Base-by-base conservation (phyloP, 805 yeast species). In the Hanseniaspora clermontiae region DNA sequence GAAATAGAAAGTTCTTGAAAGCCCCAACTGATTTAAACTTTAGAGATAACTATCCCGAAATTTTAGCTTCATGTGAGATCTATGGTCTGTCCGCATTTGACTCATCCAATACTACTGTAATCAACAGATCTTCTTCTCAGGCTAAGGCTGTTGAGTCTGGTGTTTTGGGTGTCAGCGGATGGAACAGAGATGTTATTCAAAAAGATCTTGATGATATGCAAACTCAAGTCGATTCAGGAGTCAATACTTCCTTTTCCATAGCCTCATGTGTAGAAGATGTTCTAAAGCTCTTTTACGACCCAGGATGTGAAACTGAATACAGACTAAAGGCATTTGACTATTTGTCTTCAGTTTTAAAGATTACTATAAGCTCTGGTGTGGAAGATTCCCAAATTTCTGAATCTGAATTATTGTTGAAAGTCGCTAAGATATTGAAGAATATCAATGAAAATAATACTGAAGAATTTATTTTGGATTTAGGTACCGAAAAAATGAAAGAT, bases 261-360 rank as follows among this genome's bases (percentile, higher is more conserved):
- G 84, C 96, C 0, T 84, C 96, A 0, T 96, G 93, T 31, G 74
- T 91, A 5, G 77, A 79, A 40, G 78, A 91, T 3, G 96, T 97
- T 0, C 72, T 90, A 42, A 78, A 78, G 27, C 76, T 91, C 10
- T 68, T 93, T 52, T 85, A 84, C 58, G 90, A 87, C 64, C 78
- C 80, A 8, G 65, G 74, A 17, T 63, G 66, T 6, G 72, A 83
- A 60, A 67, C 74, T 7, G 86, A 83, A 60, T 87, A 88, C 66
- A 75, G 95, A 52, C 73, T 80, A 8, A 83, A 86, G 62, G 93
- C 97, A 0, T 91, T 79, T 74, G 75, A 79, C 49, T 86, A 88
- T 61, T 70, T 93, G 51, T 72, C 82, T 0, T 72, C 82, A 1
- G 78, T 86, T 6, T 70, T 88, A 62, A 78, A 83, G 62, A 71